These are phyloP conservation scores for Babesia bigemina DNA, from an alignment of 169 alveolate genomes.

Conservation along the genomic window DNA sequence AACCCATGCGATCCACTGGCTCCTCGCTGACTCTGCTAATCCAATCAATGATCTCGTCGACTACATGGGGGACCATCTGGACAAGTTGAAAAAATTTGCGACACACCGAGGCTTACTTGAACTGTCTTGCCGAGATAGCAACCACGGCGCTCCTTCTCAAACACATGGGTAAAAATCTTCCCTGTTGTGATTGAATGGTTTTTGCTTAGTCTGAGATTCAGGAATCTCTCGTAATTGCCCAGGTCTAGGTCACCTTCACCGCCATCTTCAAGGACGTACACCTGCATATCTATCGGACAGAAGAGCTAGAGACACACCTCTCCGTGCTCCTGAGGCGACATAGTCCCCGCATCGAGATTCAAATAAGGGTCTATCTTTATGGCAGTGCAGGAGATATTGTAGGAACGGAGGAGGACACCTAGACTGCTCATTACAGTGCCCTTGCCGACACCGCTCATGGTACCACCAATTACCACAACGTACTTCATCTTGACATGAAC, in stretches of 20 bases:
- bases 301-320: conserved; percentile 81
- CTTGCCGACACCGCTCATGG: conserved; percentile 95
- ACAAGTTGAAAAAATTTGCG: conserved; percentile 63
- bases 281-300: conserved; percentile 14
- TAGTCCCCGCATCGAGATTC: conserved; percentile 93
- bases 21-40: conserved; percentile 78
- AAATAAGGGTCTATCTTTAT: conserved; percentile 97
- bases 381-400: conserved; percentile 89
- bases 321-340: conserved; percentile 98
- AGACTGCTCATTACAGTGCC: conserved; percentile 93
- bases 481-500: conserved; percentile 73
- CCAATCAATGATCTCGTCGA: conserved; percentile 84
- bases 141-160: conserved; percentile 92
- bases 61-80: conserved; percentile 84
- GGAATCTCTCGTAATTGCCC: conserved; percentile 97
- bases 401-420: conserved; percentile 88
- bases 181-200: conserved; percentile 94
- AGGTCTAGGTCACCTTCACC: conserved; percentile 97
- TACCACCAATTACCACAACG: conserved; percentile 93
- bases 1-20: conserved; percentile 67
- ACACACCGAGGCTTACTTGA: conserved; percentile 75
- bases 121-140: conserved; percentile 95
- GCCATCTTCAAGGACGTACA: conserved; percentile 93
- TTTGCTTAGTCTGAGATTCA: conserved; percentile 83
- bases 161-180: conserved; percentile 89